Evolutionary conservation across 1,139 yeast species (phyloP), one percentile per base, ranked within the genome.

Genomic region (Diutina neorugosa): DNA sequence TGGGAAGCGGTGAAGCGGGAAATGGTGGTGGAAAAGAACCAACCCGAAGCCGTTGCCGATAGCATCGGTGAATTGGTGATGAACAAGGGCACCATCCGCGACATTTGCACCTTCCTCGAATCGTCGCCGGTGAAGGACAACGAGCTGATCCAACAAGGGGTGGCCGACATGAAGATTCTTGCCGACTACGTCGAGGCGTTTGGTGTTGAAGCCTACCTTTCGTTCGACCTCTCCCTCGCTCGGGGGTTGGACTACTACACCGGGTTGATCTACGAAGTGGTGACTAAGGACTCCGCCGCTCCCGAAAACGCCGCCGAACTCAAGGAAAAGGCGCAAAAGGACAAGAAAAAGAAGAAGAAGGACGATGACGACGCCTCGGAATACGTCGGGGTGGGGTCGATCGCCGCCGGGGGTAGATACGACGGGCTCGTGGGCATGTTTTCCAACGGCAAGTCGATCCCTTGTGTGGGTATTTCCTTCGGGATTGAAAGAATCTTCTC

Each of bases 341-440:
- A 63, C 52, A 63, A 64, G 59, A 46, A 46, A 34, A 46, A 46
- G 50, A 44, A 21, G 31, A 43, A 43, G 46, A 44, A 44, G 56
- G 83, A 77, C 25, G 89, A 81, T 53, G 98, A 90, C 60, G 98
- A 93, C 69, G 96, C 96, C 54, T 86, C 96, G 53, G 98, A 89
- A 59, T 89, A 86, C 62, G 98, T 93, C 52, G 98, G 98, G 62
- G 97, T 93, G 53, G 98, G 98, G 31, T 91, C 98, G 8, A 89
- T 93, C 62, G 96, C 96, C 54, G 98, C 96, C 50, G 98, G 98
- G 71, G 98, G 98, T 60, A 87, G 98, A 69, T 93, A 93, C 69
- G 98, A 93, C 68, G 85, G 86, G 62, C 78, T 93, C 58, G 98
- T 93, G 40, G 96, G 96, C 60, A 93, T 93, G 98, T 93, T 93